Conservation (phyloP, 768 basidiomycete genomes). For the Auricularia cornea region DNA sequence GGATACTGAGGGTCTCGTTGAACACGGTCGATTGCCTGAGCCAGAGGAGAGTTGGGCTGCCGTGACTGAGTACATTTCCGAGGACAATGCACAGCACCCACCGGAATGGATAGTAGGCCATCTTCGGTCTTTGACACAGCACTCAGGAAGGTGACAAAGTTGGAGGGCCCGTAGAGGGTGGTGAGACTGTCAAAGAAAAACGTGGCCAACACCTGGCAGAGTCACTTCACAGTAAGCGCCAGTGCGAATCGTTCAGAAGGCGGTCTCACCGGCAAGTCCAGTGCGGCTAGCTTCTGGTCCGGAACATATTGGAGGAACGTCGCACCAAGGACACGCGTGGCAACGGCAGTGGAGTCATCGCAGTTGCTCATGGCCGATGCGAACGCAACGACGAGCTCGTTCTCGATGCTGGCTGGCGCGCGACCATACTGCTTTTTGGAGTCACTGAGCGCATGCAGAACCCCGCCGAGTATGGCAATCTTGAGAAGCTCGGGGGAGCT, state of each 20-base stretch:
- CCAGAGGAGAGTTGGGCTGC: not conserved
- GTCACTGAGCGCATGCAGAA: slow-evolving; percentile 59
- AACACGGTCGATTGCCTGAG: not conserved
- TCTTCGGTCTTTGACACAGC: not conserved
- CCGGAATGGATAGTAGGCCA: not conserved
- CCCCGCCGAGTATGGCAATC: slow-evolving; percentile 54
- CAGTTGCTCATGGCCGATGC: not conserved
- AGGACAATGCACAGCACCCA: not conserved
- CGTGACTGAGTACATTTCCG: not conserved
- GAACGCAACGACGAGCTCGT: not conserved
- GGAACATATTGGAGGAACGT: not conserved
- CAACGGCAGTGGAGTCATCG: not conserved
- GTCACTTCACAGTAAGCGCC: too few species aligned
- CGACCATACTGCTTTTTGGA: slow-evolving; percentile 22
- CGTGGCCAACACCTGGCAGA: not conserved
- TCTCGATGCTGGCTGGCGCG: not conserved
- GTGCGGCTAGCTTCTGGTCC: not conserved
- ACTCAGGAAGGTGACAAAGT: not conserved
- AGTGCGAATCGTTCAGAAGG: too few species aligned
- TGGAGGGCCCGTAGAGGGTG: not conserved
- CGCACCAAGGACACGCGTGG: not conserved
- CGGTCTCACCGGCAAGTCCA: not conserved
- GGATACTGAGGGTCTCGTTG: not conserved
- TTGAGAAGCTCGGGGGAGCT: slow-evolving; percentile 58
- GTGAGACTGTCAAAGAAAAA: not conserved